Evolutionary conservation across 768 basidiomycete genomes (phyloP).

Genomic region (Candolleomyces eurysporus): DNA sequence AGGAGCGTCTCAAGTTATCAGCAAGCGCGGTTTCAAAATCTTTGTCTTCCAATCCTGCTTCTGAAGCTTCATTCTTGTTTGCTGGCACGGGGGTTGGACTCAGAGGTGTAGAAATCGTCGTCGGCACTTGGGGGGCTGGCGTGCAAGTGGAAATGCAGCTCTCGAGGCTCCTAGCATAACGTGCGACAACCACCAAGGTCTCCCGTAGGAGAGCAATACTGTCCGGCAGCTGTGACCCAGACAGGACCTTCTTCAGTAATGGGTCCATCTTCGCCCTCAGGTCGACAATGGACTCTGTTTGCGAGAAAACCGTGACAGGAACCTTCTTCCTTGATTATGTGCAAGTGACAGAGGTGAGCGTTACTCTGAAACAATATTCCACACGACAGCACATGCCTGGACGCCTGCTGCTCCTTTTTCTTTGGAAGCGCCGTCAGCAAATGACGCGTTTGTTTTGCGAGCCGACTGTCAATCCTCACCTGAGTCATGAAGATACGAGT

Average conservation of each 20-base stretch:
- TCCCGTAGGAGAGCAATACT: not conserved
- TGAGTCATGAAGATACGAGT: too few relatives aligned
- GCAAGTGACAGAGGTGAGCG: too few relatives aligned
- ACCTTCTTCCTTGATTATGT: not conserved
- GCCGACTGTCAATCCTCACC: too few relatives aligned
- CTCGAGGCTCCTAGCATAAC: not conserved
- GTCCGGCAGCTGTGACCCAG: not conserved
- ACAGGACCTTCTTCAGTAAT: not conserved
- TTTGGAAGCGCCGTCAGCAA: too few relatives aligned
- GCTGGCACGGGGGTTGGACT: too few relatives aligned
- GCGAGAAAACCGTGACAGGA: not conserved
- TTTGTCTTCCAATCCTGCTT: not conserved
- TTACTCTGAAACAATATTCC: too few relatives aligned
- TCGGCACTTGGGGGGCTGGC: not conserved
- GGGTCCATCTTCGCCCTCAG: not conserved
- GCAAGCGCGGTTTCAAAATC: not conserved
- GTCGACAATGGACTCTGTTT: not conserved
- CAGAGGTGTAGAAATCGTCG: too few relatives aligned
- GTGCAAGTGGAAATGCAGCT: not conserved
- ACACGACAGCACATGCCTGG: too few relatives aligned
- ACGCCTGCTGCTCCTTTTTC: too few relatives aligned
- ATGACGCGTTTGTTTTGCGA: too few relatives aligned
- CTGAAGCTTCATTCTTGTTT: too few relatives aligned
- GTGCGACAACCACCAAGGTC: not conserved
- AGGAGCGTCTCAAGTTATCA: not conserved